A percentile compares a stretch with the other conserved stretches of the same genome.
Evolutionary conservation across 2,329 filamentous ascomycete genomes (phyloP).

Genomic region (Aspergillus ochraceoroseus): DNA sequence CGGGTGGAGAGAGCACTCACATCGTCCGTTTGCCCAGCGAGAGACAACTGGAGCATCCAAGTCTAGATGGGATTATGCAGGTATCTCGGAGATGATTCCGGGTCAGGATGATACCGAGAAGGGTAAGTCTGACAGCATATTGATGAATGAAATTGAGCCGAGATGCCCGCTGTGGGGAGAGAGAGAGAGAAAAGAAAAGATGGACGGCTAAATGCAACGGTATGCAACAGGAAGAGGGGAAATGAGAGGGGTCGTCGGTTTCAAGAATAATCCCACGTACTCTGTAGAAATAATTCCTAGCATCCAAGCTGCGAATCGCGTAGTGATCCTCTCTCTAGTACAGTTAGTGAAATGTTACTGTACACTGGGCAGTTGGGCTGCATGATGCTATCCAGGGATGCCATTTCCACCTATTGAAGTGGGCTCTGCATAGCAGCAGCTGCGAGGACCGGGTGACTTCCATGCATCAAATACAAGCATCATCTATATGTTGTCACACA

Average conservation of each 20-base stretch:
- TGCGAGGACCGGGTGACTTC: constrained; percentile 6
- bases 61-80: constrained; percentile 4
- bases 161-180: neutral
- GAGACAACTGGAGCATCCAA: constrained; percentile 4
- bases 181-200: constrained; percentile 3
- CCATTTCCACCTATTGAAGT: constrained; percentile 16
- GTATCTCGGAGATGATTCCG: constrained; percentile 15
- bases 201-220: constrained; percentile 16
- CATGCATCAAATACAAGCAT: no score
- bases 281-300: no score
- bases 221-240: no score
- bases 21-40: neutral
- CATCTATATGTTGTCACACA: no score
- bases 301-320: neutral
- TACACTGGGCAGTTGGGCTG: no score
- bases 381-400: no score
- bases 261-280: no score
- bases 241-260: no score
- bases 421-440: constrained; percentile 3
- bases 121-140: neutral
- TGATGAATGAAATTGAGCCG: constrained; percentile 8
- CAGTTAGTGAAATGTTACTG: no score
- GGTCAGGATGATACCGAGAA: constrained; percentile 2
- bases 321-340: constrained; percentile 2
- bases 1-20: neutral